phyloP scores from a whole-genome alignment of 345 rosid species.

The Fremontodendron californicum region DNA sequence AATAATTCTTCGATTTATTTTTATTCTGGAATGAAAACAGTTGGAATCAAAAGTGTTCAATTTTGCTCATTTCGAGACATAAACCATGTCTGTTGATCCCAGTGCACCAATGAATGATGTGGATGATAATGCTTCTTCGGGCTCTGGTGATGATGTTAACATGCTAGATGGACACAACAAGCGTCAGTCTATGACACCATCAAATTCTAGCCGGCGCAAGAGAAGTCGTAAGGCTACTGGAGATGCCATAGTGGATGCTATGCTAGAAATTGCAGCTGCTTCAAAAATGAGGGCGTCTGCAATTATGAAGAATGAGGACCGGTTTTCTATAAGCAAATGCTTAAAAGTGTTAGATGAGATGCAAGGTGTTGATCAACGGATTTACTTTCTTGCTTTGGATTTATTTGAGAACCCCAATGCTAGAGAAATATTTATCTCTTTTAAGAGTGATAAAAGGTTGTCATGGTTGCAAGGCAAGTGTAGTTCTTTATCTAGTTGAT shows the following conservation, averaged over 20 bases:
- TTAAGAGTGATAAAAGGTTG: slow-evolving; percentile 66
- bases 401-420: slow-evolving; percentile 65
- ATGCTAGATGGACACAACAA: slow-evolving; percentile 56
- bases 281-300: slow-evolving; percentile 75
- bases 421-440: slow-evolving; percentile 65
- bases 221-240: slow-evolving; percentile 72
- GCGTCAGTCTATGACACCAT: slow-evolving; percentile 37
- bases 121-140: slow-evolving; percentile 55
- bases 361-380: slow-evolving; percentile 25
- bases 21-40: slow-evolving; percentile 1
- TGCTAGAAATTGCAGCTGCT: slow-evolving; percentile 86
- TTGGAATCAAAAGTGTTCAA: background rate
- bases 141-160: slow-evolving; percentile 55
- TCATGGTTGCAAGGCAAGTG: slow-evolving; percentile 71
- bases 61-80: slow-evolving; percentile 2
- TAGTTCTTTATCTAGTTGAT: slow-evolving; percentile 35
- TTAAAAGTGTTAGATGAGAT: slow-evolving; percentile 55
- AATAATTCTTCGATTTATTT: background rate
- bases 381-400: slow-evolving; percentile 51
- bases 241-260: slow-evolving; percentile 85
- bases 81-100: slow-evolving; percentile 23
- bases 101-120: slow-evolving; percentile 36
- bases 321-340: slow-evolving; percentile 82
- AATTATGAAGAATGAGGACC: slow-evolving; percentile 58
- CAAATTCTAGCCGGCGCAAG: slow-evolving; percentile 51